Evolutionary conservation across 2,329 filamentous ascomycete genomes (phyloP), one percentile per base, ranked within the genome.

Genomic region (Penicillium sp.): DNA sequence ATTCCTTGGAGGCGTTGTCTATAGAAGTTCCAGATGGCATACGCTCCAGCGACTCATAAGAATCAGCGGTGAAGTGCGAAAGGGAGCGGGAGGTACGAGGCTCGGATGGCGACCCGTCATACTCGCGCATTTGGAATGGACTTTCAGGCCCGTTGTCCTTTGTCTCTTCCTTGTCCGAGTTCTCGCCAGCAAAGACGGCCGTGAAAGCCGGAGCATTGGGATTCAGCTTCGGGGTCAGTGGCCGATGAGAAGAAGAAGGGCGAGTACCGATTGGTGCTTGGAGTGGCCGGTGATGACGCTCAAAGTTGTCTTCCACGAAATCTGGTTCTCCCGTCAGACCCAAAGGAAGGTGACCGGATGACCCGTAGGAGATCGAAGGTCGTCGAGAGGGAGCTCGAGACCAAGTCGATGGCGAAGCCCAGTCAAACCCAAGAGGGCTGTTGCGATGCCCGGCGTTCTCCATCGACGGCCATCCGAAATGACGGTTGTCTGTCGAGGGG

Each of bases 171-270:
- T 69, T 74, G 49, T 76, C 78, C 75, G 75, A 74, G 47, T 72
- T 76, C 61, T 73, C 75, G 63, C 86, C 59, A 14, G 58, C 83
- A 54, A 94, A 84, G 36, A 86, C 82, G 9, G 82, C 87, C 73
- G 88, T 93, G 70, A 97, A 97, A 1, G 88, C 90, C 8, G 92
- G 92, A 0, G 93, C 94, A 6, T 90, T 84, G 7, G 94, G 94
- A 65, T 99, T 97, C 27, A 97, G 81, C 63, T 82, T 81, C 44
- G 85, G 65, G 73, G 86, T 77, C 39, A 79, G 67, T 48, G 74
- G 75, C 71, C 86, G 72, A 68, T 87, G 77, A 66, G 79, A 78
- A 44, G 79, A 77, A 65, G 82, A 71, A 71, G 88, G 90, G 3
- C 87, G 86, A 44, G 90, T 95, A 22, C 93, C 93, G 61, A 97